These are phyloP conservation scores for Thielaviopsis punctulata DNA, from an alignment of 2,329 filamentous ascomycete genomes.

Conservation along the genomic window DNA sequence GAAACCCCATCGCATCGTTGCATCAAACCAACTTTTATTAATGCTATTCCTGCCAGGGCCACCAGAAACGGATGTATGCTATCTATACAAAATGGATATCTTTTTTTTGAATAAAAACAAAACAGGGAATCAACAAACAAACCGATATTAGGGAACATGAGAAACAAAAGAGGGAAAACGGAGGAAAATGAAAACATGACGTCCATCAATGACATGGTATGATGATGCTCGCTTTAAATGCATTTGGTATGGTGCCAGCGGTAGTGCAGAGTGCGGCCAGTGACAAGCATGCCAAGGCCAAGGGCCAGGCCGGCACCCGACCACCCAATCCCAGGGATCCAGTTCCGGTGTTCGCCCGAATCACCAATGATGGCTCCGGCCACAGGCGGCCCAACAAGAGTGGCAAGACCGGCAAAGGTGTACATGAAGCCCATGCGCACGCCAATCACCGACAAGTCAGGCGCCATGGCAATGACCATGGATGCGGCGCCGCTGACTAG, in stretches of 20 bases:
- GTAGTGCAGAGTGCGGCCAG: constrained; percentile 14
- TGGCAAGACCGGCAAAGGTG: constrained; percentile 29
- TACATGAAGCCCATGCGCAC: constrained; percentile 25
- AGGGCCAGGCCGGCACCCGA: constrained; percentile 17
- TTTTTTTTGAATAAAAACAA: background rate
- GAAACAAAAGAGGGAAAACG: background rate
- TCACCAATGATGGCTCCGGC: constrained; percentile 23
- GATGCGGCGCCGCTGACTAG: constrained; percentile 27
- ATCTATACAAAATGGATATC: no score
- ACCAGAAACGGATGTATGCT: no score
- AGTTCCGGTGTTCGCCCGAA: constrained; percentile 15
- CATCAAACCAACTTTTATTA: no score
- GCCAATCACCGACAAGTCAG: constrained; percentile 23
- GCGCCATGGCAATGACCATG: constrained; percentile 24
- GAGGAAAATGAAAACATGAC: background rate
- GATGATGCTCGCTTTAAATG: background rate
- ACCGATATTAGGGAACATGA: no score
- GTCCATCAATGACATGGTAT: background rate
- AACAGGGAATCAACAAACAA: no score
- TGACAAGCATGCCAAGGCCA: constrained; percentile 14
- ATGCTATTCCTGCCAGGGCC: no score
- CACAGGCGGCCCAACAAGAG: constrained; percentile 26
- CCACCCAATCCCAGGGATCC: constrained; percentile 20
- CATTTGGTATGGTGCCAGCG: background rate
- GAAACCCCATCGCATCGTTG: no score